phyloP scores from a whole-genome alignment of 345 rosid species.

The Toxicodendron radicans region DNA sequence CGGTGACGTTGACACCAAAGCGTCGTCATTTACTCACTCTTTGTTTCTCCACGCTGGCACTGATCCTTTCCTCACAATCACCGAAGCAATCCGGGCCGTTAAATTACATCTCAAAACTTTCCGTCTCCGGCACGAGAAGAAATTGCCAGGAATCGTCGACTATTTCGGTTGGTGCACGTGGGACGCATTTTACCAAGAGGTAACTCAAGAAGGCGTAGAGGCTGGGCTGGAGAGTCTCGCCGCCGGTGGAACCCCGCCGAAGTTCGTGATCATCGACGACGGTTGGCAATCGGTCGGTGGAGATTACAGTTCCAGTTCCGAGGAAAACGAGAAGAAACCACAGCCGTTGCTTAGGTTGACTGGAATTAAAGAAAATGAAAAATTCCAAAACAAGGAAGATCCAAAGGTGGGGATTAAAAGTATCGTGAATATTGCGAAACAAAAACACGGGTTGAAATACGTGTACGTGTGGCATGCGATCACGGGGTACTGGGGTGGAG shows the following conservation, averaged over 20 bases:
- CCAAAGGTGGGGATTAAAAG: conserved; percentile 67
- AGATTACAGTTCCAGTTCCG: conserved; percentile 24
- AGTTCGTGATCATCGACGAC: conserved; percentile 88
- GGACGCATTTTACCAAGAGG: conserved; percentile 97
- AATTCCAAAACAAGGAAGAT: conserved; percentile 68
- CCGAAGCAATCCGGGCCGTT: conserved; percentile 70
- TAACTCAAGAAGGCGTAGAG: conserved; percentile 91
- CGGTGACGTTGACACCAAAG: conserved; percentile 65
- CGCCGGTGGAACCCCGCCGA: conserved; percentile 79
- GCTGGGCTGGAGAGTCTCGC: conserved; percentile 66
- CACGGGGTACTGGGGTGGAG: conserved; percentile 97
- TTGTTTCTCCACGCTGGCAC: conserved; percentile 71
- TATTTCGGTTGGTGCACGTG: conserved; percentile 98
- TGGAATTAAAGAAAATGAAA: conserved; percentile 71
- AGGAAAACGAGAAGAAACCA: conserved; percentile 32
- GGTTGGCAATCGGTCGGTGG: conserved; percentile 92
- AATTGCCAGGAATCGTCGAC: conserved; percentile 74
- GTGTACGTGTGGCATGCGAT: conserved; percentile 98
- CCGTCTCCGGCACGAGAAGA: conserved; percentile 88
- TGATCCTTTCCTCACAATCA: conserved; percentile 73
- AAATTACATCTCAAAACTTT: conserved; percentile 70
- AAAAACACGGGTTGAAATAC: conserved; percentile 65
- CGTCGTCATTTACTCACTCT: conserved; percentile 68
- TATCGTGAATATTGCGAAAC: conserved; percentile 64
- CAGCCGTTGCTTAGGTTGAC: conserved; percentile 60